Conservation (phyloP, 441 rosid species). For the Isatis lusitanica region DNA sequence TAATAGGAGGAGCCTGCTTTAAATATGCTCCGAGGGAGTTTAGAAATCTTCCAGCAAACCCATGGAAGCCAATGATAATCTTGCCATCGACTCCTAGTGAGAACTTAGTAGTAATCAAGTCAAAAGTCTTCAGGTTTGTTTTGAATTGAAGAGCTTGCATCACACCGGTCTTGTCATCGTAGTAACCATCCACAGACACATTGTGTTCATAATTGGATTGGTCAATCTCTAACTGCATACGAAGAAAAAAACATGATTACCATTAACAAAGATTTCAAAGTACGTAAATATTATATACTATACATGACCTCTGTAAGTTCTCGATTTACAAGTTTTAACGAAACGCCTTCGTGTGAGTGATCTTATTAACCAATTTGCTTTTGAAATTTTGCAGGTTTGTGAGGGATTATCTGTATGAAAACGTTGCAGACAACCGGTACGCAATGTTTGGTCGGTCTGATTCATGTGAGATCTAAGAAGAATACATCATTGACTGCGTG, state of each 20-base stretch:
- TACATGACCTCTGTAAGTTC: conserved; percentile 60
- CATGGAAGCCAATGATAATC: not conserved
- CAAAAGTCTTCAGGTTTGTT: not conserved
- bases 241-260: not conserved
- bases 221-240: conserved; percentile 2
- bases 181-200: not conserved
- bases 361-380: not conserved
- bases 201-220: not conserved
- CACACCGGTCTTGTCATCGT: not conserved
- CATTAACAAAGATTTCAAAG: not conserved
- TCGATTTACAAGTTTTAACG: not conserved
- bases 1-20: conserved; percentile 2
- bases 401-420: conserved; percentile 73
- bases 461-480: conserved; percentile 67
- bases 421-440: conserved; percentile 77
- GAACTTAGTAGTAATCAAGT: not conserved
- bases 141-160: conserved; percentile 4
- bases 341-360: not conserved
- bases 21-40: not conserved
- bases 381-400: conserved; percentile 50
- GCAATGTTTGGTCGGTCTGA: conserved; percentile 76
- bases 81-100: not conserved
- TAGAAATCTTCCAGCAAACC: conserved; percentile 1
- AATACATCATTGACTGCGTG: conserved; percentile 23
- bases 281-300: not conserved